Evolutionary conservation across 768 basidiomycete species (phyloP).

Genomic region (Pulveroboletus sp.): DNA sequence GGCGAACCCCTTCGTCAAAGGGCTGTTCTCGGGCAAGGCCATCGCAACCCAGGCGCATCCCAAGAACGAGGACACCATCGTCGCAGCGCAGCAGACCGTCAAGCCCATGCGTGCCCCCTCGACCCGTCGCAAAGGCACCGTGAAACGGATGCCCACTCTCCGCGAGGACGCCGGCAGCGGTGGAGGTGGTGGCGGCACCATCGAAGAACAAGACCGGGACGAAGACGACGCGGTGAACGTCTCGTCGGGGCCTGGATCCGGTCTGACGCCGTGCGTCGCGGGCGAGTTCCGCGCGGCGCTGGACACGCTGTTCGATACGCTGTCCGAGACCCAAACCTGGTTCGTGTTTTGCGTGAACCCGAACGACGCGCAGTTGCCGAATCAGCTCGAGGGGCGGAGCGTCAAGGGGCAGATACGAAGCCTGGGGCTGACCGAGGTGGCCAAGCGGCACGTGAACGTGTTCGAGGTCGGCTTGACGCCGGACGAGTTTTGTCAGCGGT

Average conservation of each 20-base stretch:
- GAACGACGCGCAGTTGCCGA: slow-evolving; percentile 92
- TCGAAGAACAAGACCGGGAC: slow-evolving; percentile 48
- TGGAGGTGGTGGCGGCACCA: no score
- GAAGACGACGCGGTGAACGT: slow-evolving; percentile 37
- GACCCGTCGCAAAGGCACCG: slow-evolving; percentile 72
- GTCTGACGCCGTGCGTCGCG: slow-evolving; percentile 64
- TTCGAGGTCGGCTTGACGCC: slow-evolving; percentile 86
- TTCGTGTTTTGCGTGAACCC: slow-evolving; percentile 90
- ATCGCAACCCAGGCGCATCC: slow-evolving; percentile 94
- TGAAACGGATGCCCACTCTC: slow-evolving; percentile 49
- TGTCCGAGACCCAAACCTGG: slow-evolving; percentile 89
- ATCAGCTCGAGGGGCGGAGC: slow-evolving; percentile 87
- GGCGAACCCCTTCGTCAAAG: slow-evolving; percentile 87
- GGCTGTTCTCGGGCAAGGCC: slow-evolving; percentile 81
- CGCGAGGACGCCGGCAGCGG: no score
- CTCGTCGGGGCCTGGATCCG: no score
- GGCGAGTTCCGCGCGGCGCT: slow-evolving; percentile 86
- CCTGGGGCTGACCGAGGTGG: slow-evolving; percentile 73
- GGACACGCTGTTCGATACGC: slow-evolving; percentile 80
- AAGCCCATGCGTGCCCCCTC: slow-evolving; percentile 95
- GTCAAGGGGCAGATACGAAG: slow-evolving; percentile 91
- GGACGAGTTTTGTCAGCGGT: slow-evolving; percentile 82
- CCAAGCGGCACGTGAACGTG: slow-evolving; percentile 57
- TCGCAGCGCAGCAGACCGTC: slow-evolving; percentile 87
- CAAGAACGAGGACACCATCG: slow-evolving; percentile 90